Percentiles rank a stretch among this genome's conserved stretches.
Conservation (phyloP, 2,329 filamentous ascomycete genomes). For the Stachybotrys elegans region DNA sequence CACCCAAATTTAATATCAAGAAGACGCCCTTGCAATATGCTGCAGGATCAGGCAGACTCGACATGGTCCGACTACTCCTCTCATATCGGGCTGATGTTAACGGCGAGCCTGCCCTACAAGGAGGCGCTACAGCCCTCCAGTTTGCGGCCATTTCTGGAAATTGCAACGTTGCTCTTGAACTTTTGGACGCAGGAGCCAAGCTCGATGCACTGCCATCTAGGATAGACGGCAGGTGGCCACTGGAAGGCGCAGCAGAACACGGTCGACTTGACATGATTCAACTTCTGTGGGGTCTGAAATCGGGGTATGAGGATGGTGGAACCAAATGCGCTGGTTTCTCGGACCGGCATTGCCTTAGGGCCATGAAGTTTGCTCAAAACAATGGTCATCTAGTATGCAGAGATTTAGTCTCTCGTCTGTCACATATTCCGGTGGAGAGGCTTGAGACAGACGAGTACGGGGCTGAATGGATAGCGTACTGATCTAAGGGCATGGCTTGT, state of each 20-base stretch:
- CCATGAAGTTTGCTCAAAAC: neutral
- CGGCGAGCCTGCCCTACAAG: neutral
- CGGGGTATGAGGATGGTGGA: neutral
- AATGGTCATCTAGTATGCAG: neutral
- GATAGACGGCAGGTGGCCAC: neutral
- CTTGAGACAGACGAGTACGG: neutral
- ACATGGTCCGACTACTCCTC: neutral
- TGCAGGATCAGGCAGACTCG: neutral
- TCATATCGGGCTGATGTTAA: neutral
- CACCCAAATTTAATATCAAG: too few relatives aligned
- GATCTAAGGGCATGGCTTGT: too few relatives aligned
- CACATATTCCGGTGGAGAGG: neutral
- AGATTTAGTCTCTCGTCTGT: neutral
- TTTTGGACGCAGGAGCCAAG: neutral
- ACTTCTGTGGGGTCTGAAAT: neutral
- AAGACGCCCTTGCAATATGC: neutral
- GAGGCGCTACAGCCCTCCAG: neutral
- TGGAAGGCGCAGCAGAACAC: constrained; percentile 1
- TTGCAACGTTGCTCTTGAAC: neutral
- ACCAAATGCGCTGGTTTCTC: neutral
- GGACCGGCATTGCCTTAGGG: neutral
- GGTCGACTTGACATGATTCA: neutral
- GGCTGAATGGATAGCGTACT: neutral
- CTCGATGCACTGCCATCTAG: neutral
- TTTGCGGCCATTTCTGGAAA: neutral